Evolutionary conservation across 2,329 filamentous ascomycete species (phyloP), one percentile per base, ranked within the genome.

Genomic region (Diaporthe sp.): DNA sequence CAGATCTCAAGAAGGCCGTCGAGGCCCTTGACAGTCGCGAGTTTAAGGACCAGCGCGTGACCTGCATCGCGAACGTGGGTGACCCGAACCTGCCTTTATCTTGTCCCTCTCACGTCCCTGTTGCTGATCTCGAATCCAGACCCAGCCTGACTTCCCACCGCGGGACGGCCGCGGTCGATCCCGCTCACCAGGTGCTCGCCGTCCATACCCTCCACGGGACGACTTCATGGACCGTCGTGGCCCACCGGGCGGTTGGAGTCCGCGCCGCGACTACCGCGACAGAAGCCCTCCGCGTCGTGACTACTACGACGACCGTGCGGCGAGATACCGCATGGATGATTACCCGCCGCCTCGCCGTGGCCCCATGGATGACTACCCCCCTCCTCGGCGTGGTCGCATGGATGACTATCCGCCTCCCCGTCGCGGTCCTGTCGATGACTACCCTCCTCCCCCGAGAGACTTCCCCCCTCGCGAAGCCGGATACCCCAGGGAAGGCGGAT

Each of bases 11-110:
- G 83, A 93, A 93, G 75, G 97, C 97, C 71, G 95, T 98, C 74
- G 95, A 98, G 84, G 98, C 98, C 86, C 93, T 99, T 77, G 95
- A 98, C 83, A 92, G 92, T 78, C 93, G 92, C 82, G 95, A 98
- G 81, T 98, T 98, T 86, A 98, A 98, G 88, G 95, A 95, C 80
- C 92, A 92, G 78, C 90, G 92, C 78, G 96, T 99, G 79, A 92
- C 90, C 78, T 99, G 97, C 85, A 88, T 94, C 80, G 92, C 95
- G 80, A 96, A 98, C 87, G 96, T 98, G 90, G 83, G 92, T 84
- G 55, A 60, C 50, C 33, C 77, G 72, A 61, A 66, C 40, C 58
- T 10, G 54, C 60, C 15, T 69, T 66, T 30, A 28, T 45, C 40
- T 35, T 80, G 76, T 77, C 73, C 79, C 3, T 9, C 25, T 54